Evolutionary conservation across 441 rosid species (phyloP).

Genomic region (Breynia disticha): DNA sequence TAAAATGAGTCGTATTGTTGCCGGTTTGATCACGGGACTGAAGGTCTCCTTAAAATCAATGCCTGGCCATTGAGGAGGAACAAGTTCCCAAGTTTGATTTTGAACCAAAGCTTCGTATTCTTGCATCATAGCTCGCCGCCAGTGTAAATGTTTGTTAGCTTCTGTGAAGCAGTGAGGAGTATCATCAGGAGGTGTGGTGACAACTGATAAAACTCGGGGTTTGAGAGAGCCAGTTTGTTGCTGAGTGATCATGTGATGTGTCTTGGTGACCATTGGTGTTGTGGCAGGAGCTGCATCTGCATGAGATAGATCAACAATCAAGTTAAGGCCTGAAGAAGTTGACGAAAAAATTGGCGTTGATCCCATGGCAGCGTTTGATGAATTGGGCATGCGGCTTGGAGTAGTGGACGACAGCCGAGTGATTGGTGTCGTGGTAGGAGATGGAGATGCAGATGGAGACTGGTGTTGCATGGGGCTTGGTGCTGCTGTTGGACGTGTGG

Average conservation of each 20-base stretch:
- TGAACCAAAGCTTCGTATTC: neutral
- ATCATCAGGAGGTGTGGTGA: neutral
- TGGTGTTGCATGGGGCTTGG: too few relatives aligned
- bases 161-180: neutral
- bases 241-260: neutral
- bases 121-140: neutral
- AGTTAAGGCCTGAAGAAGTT: neutral
- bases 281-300: neutral
- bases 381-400: too few relatives aligned
- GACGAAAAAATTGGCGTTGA: too few relatives aligned
- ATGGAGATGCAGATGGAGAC: too few relatives aligned
- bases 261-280: neutral
- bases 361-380: too few relatives aligned
- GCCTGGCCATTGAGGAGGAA: neutral
- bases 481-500: too few relatives aligned
- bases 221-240: neutral
- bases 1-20: neutral
- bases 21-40: conserved; percentile 2
- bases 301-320: neutral
- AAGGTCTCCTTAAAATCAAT: conserved; percentile 2
- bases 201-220: neutral
- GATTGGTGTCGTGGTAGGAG: too few relatives aligned
- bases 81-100: conserved; percentile 1
- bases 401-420: too few relatives aligned
- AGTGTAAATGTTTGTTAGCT: neutral